Evolutionary conservation across 1,284 basidiomycete genomes (phyloP), one percentile per base, ranked within the genome.

Genomic region (Boletus albobrunnescens): DNA sequence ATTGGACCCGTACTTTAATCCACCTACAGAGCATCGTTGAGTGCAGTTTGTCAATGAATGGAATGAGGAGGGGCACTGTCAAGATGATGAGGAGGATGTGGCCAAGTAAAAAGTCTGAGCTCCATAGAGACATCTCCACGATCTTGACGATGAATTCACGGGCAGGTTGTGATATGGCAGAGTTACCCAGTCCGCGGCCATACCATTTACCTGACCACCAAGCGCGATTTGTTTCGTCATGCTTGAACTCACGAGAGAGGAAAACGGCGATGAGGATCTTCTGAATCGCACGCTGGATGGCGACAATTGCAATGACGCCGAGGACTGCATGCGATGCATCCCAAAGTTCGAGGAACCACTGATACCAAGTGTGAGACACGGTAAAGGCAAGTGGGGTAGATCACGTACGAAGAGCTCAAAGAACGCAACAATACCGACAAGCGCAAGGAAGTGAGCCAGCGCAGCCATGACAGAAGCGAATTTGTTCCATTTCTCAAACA

Each of bases 161-260:
- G 51, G 91, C 91, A 36, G 94, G 93, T 66, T 96, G 94, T 31
- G 91, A 93, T 67, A 94, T 85, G 35, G 91, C 92, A 39, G 90
- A 87, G 22, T 77, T 77, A 35, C 94, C 94, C 26, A 96, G 75
- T 33, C 91, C 91, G 47, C 92, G 80, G 42, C 93, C 92, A 64
- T 94, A 94, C 94, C 94, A 96, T 70, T 93, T 91, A 66, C 94
- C 94, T n/a, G 92, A 94, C 94, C 94, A 97, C 94, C 94, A 97
- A 8, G 93, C 93, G 51, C 91, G 78, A 72, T 97, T 96, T 16
- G 91, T 94, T 73, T 96, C 93, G 64, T 97, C 94, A 65, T 94
- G 90, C 74, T 96, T 96, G 76, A 87, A 93, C 71, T 97, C 94
- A 67, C 94, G 84, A 33, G 91, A 90, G 43, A 97, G 75, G 79